Evolutionary conservation across 2,329 filamentous ascomycete species (phyloP).

Genomic region (Calonectria henricotiae): DNA sequence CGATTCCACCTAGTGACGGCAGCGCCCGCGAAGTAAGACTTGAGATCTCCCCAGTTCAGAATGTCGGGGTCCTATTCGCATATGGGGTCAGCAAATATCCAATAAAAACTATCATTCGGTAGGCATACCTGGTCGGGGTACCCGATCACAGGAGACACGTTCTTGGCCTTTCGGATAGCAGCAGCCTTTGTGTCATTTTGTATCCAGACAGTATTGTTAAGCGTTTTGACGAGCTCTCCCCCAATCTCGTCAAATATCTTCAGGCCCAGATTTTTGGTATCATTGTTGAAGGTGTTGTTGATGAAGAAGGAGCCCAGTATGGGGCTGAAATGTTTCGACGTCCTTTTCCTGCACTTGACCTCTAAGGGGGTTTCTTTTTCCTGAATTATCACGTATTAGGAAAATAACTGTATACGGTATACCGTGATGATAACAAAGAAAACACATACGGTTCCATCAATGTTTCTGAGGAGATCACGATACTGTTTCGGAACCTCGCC

Average conservation of each 20-base stretch:
- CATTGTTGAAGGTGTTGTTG: conserved; percentile 6
- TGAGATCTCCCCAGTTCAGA: conserved; percentile 23
- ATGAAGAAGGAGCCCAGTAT: conserved; percentile 31
- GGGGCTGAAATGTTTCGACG: conserved; percentile 35
- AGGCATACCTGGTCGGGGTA: conserved; percentile 30
- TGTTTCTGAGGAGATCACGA: neutral
- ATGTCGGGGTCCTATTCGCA: conserved; percentile 22
- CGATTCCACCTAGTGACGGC: conserved; percentile 9
- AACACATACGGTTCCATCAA: conserved; percentile 33
- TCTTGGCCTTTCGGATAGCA: conserved; percentile 30
- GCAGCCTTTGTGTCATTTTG: conserved; percentile 12
- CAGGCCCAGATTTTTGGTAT: neutral
- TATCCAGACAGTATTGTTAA: conserved; percentile 37
- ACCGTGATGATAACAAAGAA: too few relatives aligned
- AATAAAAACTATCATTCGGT: neutral
- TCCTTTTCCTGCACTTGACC: conserved; percentile 24
- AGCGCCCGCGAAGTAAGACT: conserved; percentile 30
- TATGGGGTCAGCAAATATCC: neutral
- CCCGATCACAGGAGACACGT: conserved; percentile 23
- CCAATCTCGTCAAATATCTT: conserved; percentile 26
- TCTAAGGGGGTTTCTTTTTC: neutral
- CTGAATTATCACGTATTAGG: neutral
- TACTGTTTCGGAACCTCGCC: neutral
- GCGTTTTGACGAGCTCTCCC: conserved; percentile 7
- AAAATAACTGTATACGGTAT: too few relatives aligned